Base-by-base conservation (phyloP, 805 yeast species). In the Myxozyma kluyveri region DNA sequence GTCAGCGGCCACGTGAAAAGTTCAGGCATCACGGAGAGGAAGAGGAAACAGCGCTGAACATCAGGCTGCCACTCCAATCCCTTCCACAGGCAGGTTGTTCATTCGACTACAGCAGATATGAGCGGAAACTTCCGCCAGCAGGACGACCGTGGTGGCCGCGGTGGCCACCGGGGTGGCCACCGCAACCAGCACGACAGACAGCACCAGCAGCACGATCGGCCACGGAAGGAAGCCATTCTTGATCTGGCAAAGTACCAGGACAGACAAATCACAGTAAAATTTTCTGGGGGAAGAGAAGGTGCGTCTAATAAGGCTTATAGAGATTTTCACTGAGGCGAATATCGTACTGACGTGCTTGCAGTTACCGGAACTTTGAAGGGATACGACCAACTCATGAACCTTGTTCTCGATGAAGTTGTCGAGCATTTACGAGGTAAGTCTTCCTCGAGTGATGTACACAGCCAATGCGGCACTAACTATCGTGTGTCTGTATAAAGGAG, bases 331-430 rank as follows among this genome's bases (percentile, higher is more conserved):
- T n/a, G 32, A 2, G 21, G 21, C 12, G 2, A 17, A 2, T 29
- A 24, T 17, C 49, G 43, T 37, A 42, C 19, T 26, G 21, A 14
- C 21, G 2, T 40, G 14, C 4, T n/a, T n/a, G 57, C 55, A 65
- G 81, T 86, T n/a, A 74, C 75, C 17, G 99, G 99, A 32, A 72
- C 73, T 0, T 77, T 91, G 61, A 88, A 86, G 61, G 97, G 98
- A 31, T 89, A 86, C 69, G 99, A 93, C 69, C 96, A 90, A 68
- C 85, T 88, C 65, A 88, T 91, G 96, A 93, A 93, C 65, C 74
- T 82, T 38, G 84, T 82, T 12, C 70, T 82, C 42, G 84, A 80
- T 37, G 80, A 81, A 45, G 83, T 83, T 2, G 63, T 68, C 22
- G 97, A 93, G 67, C 76, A 75, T 6, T 63, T 84, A 37, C 74